phyloP scores from a whole-genome alignment of 169 alveolate species.

The Eimeria acervulina region DNA sequence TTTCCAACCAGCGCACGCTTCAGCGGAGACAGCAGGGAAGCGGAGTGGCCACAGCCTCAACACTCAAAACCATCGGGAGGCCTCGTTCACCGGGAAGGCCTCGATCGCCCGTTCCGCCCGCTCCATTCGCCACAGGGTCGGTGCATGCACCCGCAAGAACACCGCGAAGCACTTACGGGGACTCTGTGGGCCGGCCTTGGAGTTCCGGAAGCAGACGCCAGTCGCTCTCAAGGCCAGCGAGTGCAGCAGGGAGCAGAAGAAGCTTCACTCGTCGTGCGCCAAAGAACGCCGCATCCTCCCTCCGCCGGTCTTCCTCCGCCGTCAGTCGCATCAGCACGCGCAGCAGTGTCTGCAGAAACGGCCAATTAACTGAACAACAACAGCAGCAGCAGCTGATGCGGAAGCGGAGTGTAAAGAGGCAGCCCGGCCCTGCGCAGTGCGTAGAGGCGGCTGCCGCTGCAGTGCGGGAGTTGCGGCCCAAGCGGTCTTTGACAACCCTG shows the following conservation, averaged over 20 bases:
- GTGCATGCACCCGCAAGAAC: slow-evolving; percentile 72
- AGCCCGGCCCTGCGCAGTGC: neutral
- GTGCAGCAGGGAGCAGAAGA: slow-evolving; percentile 27
- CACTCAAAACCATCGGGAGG: neutral
- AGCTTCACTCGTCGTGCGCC: neutral
- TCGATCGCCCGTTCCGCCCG: neutral
- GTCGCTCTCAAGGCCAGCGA: neutral
- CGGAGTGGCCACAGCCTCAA: neutral
- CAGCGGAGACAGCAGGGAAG: neutral
- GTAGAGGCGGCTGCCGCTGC: neutral
- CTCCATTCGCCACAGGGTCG: slow-evolving; percentile 74
- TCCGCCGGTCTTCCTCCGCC: slow-evolving; percentile 24
- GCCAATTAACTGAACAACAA: neutral
- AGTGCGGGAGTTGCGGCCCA: neutral
- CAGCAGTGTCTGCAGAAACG: slow-evolving; percentile 45
- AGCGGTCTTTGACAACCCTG: slow-evolving; percentile 40
- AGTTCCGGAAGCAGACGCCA: neutral
- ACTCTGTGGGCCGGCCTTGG: slow-evolving; percentile 51
- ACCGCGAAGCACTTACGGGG: slow-evolving; percentile 80
- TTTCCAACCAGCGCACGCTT: neutral
- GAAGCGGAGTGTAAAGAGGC: too few relatives aligned
- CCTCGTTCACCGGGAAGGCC: neutral
- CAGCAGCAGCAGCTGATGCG: neutral
- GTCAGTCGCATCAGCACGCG: slow-evolving; percentile 66
- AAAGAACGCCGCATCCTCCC: neutral